These are phyloP conservation scores for Mariannaea sp. DNA, from an alignment of 2,329 filamentous ascomycete genomes.

Conservation along the genomic window DNA sequence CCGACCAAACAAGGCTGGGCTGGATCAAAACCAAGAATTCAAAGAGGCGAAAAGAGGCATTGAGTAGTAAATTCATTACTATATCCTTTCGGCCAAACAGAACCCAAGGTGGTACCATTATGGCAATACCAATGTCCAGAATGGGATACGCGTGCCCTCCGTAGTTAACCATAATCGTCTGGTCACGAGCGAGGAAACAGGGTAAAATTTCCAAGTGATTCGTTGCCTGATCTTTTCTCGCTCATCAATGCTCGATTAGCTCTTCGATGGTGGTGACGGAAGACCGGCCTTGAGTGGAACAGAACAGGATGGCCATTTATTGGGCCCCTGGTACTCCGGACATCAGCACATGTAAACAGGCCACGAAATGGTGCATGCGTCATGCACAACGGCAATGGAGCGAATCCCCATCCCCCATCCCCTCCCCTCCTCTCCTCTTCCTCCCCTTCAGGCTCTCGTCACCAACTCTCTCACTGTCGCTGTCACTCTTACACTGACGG, in stretches of 20 bases:
- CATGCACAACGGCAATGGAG: slow-evolving; percentile 13
- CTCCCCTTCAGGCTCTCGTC: too few relatives aligned
- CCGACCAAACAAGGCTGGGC: too few relatives aligned
- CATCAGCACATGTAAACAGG: not conserved
- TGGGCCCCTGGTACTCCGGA: too few relatives aligned
- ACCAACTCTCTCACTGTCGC: too few relatives aligned
- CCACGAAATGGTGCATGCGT: slow-evolving; percentile 6
- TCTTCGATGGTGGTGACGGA: not conserved
- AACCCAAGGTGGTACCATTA: too few relatives aligned
- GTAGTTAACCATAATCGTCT: not conserved
- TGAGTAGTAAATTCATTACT: too few relatives aligned
- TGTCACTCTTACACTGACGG: too few relatives aligned
- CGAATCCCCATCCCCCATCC: not conserved
- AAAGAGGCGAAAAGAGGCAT: too few relatives aligned
- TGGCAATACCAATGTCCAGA: too few relatives aligned
- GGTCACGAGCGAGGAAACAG: not conserved
- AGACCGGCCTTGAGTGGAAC: not conserved
- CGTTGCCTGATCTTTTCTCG: not conserved
- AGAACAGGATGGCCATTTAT: too few relatives aligned
- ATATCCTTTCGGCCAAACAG: too few relatives aligned
- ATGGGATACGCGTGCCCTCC: not conserved
- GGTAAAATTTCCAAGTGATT: not conserved
- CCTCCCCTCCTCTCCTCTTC: not conserved
- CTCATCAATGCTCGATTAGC: not conserved
- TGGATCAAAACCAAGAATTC: too few relatives aligned